Evolutionary conservation across 2,329 filamentous ascomycete species (phyloP), one percentile per base, ranked within the genome.

Genomic region (Pseudopithomyces maydicus): DNA sequence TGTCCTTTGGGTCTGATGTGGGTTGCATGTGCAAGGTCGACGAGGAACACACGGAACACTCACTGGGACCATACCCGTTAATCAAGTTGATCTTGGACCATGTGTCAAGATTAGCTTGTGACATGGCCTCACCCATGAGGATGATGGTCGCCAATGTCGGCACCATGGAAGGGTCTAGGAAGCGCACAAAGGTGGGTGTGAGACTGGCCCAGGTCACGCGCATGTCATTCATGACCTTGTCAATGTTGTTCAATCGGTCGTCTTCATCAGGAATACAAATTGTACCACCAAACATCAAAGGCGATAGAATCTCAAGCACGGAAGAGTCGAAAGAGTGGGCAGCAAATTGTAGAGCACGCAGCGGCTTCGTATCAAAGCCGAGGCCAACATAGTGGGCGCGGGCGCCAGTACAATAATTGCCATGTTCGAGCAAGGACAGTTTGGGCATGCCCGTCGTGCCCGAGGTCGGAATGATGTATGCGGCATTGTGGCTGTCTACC

Each of bases 201-300:
- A 71, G 49, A n/a, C 53, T 29, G 0, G 63, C 57, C 54, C 56
- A 63, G 2, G 60, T 64, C 3, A 66, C 57, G 4, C 54, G 41
- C 62, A 65, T 66, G 8, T 65, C 60, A 32, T 66, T 66, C 22
- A 70, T 66, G 4, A 47, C 63, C 22, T 75, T 76, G 2, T 73
- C 67, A 15, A 80, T 68, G 56, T 81, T 75, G 49, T 79, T 78
- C 26, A 79, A 58, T 6, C 78, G 72, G 19, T 80, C 77, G 6
- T 79, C 68, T 46, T 81, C 79, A 39, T 75, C 58, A 11, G 65
- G 68, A 35, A 71, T 66, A 45, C 67, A 71, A 2, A 62, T 45
- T 20, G 62, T 65, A 15, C 63, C 67, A 14, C 68, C 68, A 19
- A 63, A 56, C 55, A 65, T 63, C 19, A 68, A 46, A 4, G 64